Percentiles rank a stretch among this genome's conserved stretches.
phyloP scores from a whole-genome alignment of 2,329 filamentous ascomycete genomes.

The Cordyceps cateniannulata region DNA sequence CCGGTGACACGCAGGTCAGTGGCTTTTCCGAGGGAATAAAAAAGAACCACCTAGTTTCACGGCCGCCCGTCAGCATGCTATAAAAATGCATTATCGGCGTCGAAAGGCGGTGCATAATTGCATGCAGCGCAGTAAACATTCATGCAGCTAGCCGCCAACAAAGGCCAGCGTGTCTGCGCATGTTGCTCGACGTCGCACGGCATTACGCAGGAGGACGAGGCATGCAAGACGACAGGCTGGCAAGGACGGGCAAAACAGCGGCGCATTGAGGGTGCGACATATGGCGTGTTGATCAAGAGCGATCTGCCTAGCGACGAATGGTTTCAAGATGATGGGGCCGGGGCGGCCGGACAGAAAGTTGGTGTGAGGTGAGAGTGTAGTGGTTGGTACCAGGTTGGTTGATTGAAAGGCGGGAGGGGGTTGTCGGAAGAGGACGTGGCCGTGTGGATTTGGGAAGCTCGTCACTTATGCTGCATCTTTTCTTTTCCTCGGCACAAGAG shows the following conservation, averaged over 20 bases:
- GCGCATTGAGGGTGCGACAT: not conserved
- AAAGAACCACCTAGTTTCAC: not conserved
- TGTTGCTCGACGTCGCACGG: not conserved
- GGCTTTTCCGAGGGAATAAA: not conserved
- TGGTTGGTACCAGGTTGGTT: no score
- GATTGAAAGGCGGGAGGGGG: no score
- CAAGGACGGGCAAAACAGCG: not conserved
- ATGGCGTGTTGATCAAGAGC: not conserved
- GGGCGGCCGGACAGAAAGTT: not conserved
- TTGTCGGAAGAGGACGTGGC: not conserved
- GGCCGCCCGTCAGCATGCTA: not conserved
- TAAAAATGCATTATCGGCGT: not conserved
- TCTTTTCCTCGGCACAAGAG: not conserved
- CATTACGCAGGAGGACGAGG: not conserved
- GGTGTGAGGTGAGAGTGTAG: not conserved
- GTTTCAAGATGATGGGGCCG: slow-evolving; percentile 5
- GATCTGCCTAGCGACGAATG: not conserved
- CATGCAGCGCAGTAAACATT: not conserved
- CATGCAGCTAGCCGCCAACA: not conserved
- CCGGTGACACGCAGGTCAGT: not conserved
- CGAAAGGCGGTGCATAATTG: not conserved
- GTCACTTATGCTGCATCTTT: not conserved
- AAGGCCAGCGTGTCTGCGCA: not conserved
- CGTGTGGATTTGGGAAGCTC: not conserved
- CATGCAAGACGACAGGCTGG: not conserved